Evolutionary conservation across 371 early-diverging fungal species (phyloP), one percentile per base, ranked within the genome.

Genomic region (Circinella umbellata): DNA sequence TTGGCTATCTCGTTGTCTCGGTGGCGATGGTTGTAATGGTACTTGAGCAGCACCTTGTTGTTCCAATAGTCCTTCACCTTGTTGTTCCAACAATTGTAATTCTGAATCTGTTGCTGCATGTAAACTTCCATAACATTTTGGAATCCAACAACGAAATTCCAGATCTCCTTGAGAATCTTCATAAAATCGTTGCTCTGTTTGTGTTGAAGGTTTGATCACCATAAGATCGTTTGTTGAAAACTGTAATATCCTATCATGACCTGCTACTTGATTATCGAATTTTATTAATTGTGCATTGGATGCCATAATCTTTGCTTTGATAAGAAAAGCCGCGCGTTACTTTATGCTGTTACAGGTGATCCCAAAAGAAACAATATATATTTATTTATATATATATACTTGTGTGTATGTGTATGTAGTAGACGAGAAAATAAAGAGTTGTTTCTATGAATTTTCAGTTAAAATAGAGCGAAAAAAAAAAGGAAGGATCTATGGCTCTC

Each of bases 231-330:
- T 82, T 8, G 79, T 86, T 72, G 74, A 80, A 69, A 63, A 74
- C 69, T 70, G 72, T 63, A 91, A 70, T 0, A 92, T 77, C 7
- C 84, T 79, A 36, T 87, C 88, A 66, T 92, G 92, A 3, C 92
- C 91, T 11, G 89, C 90, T n/a, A 91, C 90, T 77, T 92, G 92
- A 72, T 88, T 80, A 13, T 80, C 79, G 54, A 82, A 85, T 62
- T 71, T 67, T 14, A 77, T 66, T 1, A 79, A 65, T 34, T 66
- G 66, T 17, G 42, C 47, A 17, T 39, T 57, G 4, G 72, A 67
- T 7, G 72, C 63, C 69, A 69, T 27, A 27, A 1, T 27, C 27
- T 27, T 27, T 27, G 27, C 1, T 27, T 69, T 35, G 42, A 11
- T 42, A 42, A 11, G 11, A 42, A 11, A 11, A 42, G 11, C 6